Percentiles rank a stretch among this genome's conserved stretches.
These are phyloP conservation scores for Xenoacremonium recifei DNA, from an alignment of 2,329 filamentous ascomycete species.

Conservation along the genomic window DNA sequence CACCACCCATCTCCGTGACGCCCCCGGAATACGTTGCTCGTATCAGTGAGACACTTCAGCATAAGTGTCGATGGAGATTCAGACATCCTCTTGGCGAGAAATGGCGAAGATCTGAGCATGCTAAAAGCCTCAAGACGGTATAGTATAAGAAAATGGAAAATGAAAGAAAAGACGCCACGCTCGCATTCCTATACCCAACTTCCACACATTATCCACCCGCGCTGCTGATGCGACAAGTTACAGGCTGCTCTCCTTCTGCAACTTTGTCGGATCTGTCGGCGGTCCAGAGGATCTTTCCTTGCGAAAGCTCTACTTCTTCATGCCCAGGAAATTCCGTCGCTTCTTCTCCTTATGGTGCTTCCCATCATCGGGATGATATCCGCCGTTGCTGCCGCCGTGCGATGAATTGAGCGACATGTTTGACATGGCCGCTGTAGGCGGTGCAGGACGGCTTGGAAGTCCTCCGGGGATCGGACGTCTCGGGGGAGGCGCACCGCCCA, in stretches of 20 bases:
- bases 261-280: background rate
- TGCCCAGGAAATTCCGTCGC: slow-evolving; percentile 56
- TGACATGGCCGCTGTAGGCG: slow-evolving; percentile 54
- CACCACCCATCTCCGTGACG: no score
- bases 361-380: slow-evolving; percentile 27
- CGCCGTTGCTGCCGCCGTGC: slow-evolving; percentile 16
- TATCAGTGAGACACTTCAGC: no score
- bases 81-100: no score
- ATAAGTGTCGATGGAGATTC: no score
- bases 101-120: no score
- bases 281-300: slow-evolving; percentile 14
- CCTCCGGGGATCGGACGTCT: slow-evolving; percentile 23
- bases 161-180: no score
- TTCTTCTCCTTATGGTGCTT: slow-evolving; percentile 61
- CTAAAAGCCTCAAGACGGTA: no score
- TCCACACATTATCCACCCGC: no score
- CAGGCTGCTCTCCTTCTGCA: background rate
- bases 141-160: no score
- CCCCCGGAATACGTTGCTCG: no score
- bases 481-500: slow-evolving; percentile 18
- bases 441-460: slow-evolving; percentile 23
- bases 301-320: slow-evolving; percentile 53
- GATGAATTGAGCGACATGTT: slow-evolving; percentile 48
- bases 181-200: no score
- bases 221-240: no score